phyloP scores from a whole-genome alignment of 1,284 basidiomycete species.

The Tilletia indica region DNA sequence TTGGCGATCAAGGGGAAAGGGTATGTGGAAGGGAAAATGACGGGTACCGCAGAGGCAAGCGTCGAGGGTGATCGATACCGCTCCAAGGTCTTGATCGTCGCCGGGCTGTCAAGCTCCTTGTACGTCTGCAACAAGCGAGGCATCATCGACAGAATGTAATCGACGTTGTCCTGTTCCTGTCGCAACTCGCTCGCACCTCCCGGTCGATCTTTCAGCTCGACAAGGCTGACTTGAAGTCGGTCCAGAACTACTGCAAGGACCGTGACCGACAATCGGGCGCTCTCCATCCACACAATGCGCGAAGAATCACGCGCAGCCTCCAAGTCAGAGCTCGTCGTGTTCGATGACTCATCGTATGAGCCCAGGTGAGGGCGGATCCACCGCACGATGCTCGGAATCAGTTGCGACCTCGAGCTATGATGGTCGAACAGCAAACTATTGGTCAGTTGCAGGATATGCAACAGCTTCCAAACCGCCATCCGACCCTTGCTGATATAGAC shows the following conservation, averaged over 20 bases:
- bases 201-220: not conserved
- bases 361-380: conserved; percentile 96
- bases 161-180: conserved; percentile 90
- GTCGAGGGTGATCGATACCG: conserved; percentile 65
- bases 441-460: conserved; percentile 87
- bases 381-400: conserved; percentile 82
- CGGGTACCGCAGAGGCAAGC: conserved; percentile 67
- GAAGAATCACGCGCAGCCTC: conserved; percentile 59
- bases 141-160: conserved; percentile 78
- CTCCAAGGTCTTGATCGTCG: conserved; percentile 70
- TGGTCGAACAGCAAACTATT: conserved; percentile 84
- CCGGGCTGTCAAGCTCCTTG: conserved; percentile 72
- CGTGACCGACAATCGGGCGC: conserved; percentile 67
- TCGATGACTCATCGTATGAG: conserved; percentile 65
- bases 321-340: conserved; percentile 28
- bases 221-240: conserved; percentile 75
- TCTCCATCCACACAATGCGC: conserved; percentile 85
- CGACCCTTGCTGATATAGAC: conserved; percentile 77
- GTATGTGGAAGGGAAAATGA: conserved; percentile 88
- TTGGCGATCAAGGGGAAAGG: conserved; percentile 81
- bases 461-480: conserved; percentile 84
- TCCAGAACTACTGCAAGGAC: conserved; percentile 79
- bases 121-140: conserved; percentile 85
- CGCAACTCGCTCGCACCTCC: conserved; percentile 23
- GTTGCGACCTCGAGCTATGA: conserved; percentile 70